phyloP scores from a whole-genome alignment of 2,329 filamentous ascomycete genomes.

The Fusarium armeniacum region DNA sequence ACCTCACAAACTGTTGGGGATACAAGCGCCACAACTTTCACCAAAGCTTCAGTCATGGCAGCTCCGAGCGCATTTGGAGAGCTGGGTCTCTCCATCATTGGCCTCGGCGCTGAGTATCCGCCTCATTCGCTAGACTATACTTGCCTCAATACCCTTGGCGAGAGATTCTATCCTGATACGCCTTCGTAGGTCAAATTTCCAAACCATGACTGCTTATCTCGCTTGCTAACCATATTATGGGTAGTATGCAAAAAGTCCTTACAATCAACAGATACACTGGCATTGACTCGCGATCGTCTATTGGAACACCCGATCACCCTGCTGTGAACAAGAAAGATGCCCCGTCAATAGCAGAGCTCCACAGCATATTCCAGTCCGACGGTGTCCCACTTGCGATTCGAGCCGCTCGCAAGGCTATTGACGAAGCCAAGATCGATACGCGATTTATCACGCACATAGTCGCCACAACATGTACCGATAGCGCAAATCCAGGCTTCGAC shows the following conservation, averaged over 20 bases:
- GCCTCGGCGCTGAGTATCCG: constrained; percentile 72
- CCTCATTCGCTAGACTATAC: constrained; percentile 66
- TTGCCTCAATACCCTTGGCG: constrained; percentile 65
- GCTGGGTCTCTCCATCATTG: constrained; percentile 72
- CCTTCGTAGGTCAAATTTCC: constrained; percentile 64
- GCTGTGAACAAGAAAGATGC: constrained; percentile 67
- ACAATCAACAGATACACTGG: constrained; percentile 75
- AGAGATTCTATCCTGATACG: constrained; percentile 71
- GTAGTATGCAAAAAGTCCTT: constrained; percentile 73
- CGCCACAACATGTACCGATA: constrained; percentile 77
- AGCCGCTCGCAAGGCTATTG: constrained; percentile 68
- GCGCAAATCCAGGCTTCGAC: constrained; percentile 77
- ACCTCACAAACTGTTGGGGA: constrained; percentile 40
- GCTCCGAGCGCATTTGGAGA: constrained; percentile 60
- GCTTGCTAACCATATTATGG: constrained; percentile 1
- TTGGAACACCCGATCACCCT: constrained; percentile 72
- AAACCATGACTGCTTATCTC: not conserved
- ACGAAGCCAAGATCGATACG: constrained; percentile 66
- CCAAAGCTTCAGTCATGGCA: constrained; percentile 55
- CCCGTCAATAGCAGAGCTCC: constrained; percentile 69
- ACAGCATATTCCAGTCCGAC: constrained; percentile 67
- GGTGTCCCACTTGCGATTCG: constrained; percentile 70
- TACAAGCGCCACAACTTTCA: constrained; percentile 20
- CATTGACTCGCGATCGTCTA: constrained; percentile 73
- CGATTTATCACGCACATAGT: constrained; percentile 75